Base-by-base conservation (phyloP, 768 basidiomycete species). In the Suillus alpinus region DNA sequence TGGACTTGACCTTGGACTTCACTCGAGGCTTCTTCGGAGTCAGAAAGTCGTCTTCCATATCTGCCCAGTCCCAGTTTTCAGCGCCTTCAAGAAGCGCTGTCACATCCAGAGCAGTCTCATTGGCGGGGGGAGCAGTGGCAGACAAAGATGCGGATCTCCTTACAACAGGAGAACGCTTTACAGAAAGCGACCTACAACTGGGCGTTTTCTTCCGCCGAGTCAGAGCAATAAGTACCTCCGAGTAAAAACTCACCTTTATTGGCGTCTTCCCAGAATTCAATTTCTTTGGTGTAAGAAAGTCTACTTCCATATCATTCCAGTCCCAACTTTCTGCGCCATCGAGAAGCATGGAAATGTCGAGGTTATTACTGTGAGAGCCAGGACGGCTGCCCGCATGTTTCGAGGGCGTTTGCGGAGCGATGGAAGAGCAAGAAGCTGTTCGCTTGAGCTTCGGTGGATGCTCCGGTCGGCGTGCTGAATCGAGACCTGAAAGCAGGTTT, bases 261-360 rank as follows among this genome's bases (percentile, higher is more conserved):
- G 65, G 67, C 52, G 37, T 39, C 14, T 67, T 66, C 57, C 73
- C 75, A 12, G 65, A 64, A 2, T 68, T 69, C 36, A 77, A 75
- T 59, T 83, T 86, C 60, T 77, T 80, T 3, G 86, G 85, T 2
- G 80, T 81, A 46, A 82, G 62, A 34, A 79, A 78, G 61, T 84
- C 82, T 0, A 75, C 70, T 55, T 79, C 76, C 77, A 82, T 81
- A 61, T 85, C 83, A 36, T 82, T 77, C 83, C 87, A 85, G 64
- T 91, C 86, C 86, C 88, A 89, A 40, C 81, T 76, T 66, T 88
- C 89, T 1, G 84, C 85, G 0, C 87, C 89, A 32, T 86, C 82
- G n/a, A 88, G 67, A 14, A 90, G 76, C 4, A 73, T 67, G 2
- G 73, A 68, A 34, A 87, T 65, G 62, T 87, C 83, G 26, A 80